phyloP scores from a whole-genome alignment of 331 rosid genomes.

The Quercus phellos region DNA sequence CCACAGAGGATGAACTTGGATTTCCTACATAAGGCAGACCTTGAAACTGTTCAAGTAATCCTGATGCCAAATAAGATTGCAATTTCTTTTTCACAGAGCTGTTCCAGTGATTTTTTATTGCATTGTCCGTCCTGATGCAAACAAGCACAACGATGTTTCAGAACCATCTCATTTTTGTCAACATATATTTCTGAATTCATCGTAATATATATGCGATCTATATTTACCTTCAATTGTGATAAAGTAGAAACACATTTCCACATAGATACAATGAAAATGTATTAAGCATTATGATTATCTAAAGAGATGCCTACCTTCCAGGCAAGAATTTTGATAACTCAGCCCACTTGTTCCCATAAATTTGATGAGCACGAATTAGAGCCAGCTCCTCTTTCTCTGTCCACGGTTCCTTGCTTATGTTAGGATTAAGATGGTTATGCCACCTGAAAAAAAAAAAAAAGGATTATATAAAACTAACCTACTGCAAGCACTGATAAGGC shows the following conservation, averaged over 20 bases:
- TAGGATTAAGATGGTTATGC: conserved; percentile 99
- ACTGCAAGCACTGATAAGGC: neutral
- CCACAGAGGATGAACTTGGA: conserved; percentile 51
- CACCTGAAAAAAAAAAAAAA: conserved; percentile 46
- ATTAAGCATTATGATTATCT: neutral
- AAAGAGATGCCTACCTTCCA: conserved; percentile 58
- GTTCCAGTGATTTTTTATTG: conserved; percentile 99
- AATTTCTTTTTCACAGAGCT: conserved; percentile 96
- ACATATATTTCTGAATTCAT: neutral
- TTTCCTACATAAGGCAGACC: conserved; percentile 52
- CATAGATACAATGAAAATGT: neutral
- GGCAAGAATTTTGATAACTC: conserved; percentile 88
- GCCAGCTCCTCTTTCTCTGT: conserved; percentile 96
- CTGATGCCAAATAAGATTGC: conserved; percentile 88
- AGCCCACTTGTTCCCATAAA: conserved; percentile 96
- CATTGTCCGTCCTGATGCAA: conserved; percentile 90
- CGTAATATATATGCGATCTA: neutral
- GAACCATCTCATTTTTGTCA: neutral
- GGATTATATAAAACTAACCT: neutral
- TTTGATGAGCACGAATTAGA: conserved; percentile 85
- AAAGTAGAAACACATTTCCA: neutral
- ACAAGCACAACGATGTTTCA: neutral
- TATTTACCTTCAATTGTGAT: neutral
- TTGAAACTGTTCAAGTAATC: conserved; percentile 66
- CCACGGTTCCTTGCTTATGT: conserved; percentile 98